Evolutionary conservation across 345 rosid species (phyloP), one percentile per base, ranked within the genome.

Genomic region (Capsella bursapastoris): DNA sequence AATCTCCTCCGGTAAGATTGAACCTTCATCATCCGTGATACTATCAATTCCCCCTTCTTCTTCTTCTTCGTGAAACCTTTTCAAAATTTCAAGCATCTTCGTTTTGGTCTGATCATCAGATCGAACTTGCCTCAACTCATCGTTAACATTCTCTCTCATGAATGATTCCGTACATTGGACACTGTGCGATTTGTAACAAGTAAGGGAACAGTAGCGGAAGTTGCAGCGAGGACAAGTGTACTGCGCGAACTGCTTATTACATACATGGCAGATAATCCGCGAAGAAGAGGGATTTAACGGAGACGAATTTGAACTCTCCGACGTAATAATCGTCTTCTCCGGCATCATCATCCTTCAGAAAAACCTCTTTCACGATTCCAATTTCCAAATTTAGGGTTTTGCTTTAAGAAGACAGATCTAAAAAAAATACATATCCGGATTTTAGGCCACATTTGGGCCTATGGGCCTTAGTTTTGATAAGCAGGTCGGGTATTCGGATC

Each of bases 181-280:
- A 52, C 96, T 85, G 80, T 94, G 98, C 32, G 99, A 87, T 93
- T 83, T 86, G 78, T 90, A 92, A 78, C 98, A 92, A 28, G 73
- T 83, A 41, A 88, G 92, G 6, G 98, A 90, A 56, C 97, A 92
- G 73, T 95, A 92, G 0, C 97, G 90, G 29, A 87, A 84, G 79
- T 90, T 92, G 86, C 98, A 95, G 68, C 99, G 87, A 38, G 98
- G 98, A 65, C 99, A 90, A 70, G 98, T 90, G 27, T 95, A 95
- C 63, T 88, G 93, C 5, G 99, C 86, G 75, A 92, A 95, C 65
- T 95, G 97, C 79, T 90, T 95, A 71, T 89, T 90, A 71, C 98
- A 92, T 74, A 92, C 99, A 43, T 85, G 92, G 85, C 99, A 92
- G 71, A 95, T 81, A 5, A 62, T 79, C 31, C 90, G 82, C 3